These are phyloP conservation scores for Mycena amicta DNA, from an alignment of 768 basidiomycete genomes.

Conservation along the genomic window DNA sequence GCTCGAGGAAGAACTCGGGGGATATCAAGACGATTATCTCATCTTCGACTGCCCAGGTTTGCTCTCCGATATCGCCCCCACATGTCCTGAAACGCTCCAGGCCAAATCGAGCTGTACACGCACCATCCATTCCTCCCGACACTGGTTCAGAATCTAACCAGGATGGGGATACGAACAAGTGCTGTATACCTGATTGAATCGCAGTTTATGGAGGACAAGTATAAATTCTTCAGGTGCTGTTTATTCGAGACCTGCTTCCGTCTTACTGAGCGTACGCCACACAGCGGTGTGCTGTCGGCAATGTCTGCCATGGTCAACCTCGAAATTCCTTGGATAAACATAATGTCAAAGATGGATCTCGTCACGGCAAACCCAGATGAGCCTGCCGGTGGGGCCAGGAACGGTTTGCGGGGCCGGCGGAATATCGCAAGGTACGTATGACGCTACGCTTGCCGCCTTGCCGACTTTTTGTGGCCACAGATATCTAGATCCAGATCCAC, in stretches of 20 bases:
- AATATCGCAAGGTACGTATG: constrained; percentile 78
- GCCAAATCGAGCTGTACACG: constrained; percentile 98
- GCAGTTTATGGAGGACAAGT: constrained; percentile 99
- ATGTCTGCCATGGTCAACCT: constrained; percentile 99
- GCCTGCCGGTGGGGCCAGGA: constrained; percentile 60
- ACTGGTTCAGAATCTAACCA: constrained; percentile 73
- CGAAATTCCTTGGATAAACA: constrained; percentile 94
- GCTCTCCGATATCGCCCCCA: constrained; percentile 15
- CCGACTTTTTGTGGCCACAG: constrained; percentile 37
- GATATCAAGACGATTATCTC: constrained; percentile 94
- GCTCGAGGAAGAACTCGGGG: constrained; percentile 94
- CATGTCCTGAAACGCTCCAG: constrained; percentile 39
- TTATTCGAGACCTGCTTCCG: constrained; percentile 1
- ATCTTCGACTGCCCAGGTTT: constrained; percentile 89
- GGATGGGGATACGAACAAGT: constrained; percentile 83
- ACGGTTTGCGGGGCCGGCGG: constrained; percentile 70
- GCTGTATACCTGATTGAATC: constrained; percentile 94
- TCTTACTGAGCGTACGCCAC: constrained; percentile 1
- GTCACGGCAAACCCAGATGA: constrained; percentile 71
- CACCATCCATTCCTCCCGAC: constrained; percentile 96
- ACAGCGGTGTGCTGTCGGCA: constrained; percentile 90
- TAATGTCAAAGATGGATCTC: constrained; percentile 99
- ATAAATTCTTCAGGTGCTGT: constrained; percentile 90
- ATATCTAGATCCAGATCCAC: constrained; percentile 95
- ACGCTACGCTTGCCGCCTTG: background rate